Percentiles rank a stretch among this genome's conserved stretches.
Conservation (phyloP, 208 protist species). For the Acanthamoeba lenticulata region DNA sequence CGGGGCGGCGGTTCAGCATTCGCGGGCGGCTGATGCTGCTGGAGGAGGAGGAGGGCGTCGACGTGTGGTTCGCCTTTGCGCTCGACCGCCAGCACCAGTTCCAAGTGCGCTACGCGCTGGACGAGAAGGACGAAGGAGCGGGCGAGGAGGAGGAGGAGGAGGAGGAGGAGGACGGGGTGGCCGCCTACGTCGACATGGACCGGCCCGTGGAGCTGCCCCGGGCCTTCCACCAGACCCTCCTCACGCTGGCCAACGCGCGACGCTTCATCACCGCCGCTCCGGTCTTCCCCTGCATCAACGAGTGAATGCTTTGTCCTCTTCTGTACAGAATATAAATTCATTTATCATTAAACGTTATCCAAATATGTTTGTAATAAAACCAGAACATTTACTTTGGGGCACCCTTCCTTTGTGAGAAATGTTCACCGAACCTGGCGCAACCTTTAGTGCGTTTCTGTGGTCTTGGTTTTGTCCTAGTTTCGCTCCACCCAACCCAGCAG, state of each 20-base stretch:
- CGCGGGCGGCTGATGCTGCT: not conserved
- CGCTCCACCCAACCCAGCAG: too few relatives aligned
- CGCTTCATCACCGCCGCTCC: conserved; percentile 33
- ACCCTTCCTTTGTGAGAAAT: too few relatives aligned
- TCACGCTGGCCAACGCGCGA: not conserved
- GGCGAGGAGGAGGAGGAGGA: not conserved
- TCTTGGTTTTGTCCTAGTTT: too few relatives aligned
- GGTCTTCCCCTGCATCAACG: conserved; percentile 54
- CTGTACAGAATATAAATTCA: not conserved
- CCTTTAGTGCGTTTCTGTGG: too few relatives aligned
- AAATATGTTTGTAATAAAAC: not conserved
- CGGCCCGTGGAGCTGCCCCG: not conserved
- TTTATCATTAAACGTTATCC: not conserved
- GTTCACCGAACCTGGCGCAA: too few relatives aligned
- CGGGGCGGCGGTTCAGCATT: not conserved
- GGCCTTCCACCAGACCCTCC: conserved; percentile 16
- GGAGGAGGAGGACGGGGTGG: not conserved
- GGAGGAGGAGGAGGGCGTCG: conserved; percentile 15
- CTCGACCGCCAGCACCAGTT: not conserved
- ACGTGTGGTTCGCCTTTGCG: not conserved
- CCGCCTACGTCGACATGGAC: not conserved
- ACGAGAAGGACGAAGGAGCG: not conserved
- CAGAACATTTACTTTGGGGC: too few relatives aligned
- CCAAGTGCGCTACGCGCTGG: conserved; percentile 4
- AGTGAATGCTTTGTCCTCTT: not conserved